A percentile compares a stretch with the other conserved stretches of the same genome.
Conservation (phyloP, 1,284 basidiomycete genomes). For the Dichomitus squalens region DNA sequence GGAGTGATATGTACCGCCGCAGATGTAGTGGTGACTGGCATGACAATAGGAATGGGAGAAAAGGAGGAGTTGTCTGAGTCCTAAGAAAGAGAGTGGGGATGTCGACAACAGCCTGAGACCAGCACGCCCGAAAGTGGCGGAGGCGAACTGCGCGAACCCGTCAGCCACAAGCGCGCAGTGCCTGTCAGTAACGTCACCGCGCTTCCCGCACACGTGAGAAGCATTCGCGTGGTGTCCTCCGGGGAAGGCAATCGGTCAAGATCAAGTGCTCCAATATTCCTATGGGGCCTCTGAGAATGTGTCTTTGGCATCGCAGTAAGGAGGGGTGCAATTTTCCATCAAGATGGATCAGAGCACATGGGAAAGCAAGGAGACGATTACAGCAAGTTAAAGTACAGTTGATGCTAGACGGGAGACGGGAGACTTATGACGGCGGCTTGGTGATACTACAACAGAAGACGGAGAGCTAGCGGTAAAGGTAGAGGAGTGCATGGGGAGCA, state of each 20-base stretch:
- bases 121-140: neutral
- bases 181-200: neutral
- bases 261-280: too few relatives aligned
- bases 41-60: slow-evolving; percentile 22
- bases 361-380: slow-evolving; percentile 1
- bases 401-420: neutral
- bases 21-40: slow-evolving; percentile 55
- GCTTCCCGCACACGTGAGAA: neutral
- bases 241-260: neutral
- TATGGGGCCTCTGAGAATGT: too few relatives aligned
- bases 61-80: neutral
- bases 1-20: slow-evolving; percentile 58
- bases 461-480: slow-evolving; percentile 6
- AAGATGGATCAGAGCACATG: neutral
- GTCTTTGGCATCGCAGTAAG: neutral
- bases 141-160: neutral
- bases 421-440: slow-evolving; percentile 5
- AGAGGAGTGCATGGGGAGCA: slow-evolving; percentile 1
- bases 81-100: neutral
- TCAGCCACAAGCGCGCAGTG: neutral
- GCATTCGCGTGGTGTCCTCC: too few relatives aligned
- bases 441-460: slow-evolving; percentile 23
- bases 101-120: neutral
- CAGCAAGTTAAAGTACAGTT: slow-evolving; percentile 1
- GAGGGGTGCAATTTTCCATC: neutral